Evolutionary conservation across 31 red algal genomes (phyloP).

Genomic region (Porphyra umbilicalis): DNA sequence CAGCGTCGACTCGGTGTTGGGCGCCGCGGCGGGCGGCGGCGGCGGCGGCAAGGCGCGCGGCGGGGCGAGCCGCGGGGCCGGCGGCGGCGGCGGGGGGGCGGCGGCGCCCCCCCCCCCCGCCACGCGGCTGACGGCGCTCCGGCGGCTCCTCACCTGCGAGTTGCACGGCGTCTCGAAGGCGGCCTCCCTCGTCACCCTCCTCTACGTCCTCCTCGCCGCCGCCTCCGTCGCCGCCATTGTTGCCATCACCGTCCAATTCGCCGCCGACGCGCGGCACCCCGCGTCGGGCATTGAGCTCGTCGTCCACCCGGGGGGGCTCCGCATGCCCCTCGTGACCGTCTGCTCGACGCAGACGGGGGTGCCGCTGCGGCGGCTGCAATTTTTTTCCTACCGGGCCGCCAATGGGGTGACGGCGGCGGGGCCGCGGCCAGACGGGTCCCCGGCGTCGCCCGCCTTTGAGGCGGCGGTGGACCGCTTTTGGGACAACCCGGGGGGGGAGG

Average conservation of each 20-base stretch:
- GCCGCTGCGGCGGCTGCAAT: conserved; percentile 23
- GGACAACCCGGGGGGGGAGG: conserved; percentile 33
- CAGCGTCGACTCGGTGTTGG: neutral
- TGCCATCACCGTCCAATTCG: conserved; percentile 22
- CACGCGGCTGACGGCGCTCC: neutral
- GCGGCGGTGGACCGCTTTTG: conserved; percentile 29
- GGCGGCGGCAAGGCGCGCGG: neutral
- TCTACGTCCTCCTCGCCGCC: conserved; percentile 23
- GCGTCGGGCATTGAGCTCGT: conserved; percentile 9
- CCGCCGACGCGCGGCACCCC: conserved; percentile 2
- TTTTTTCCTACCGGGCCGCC: conserved; percentile 25
- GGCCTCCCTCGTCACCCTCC: neutral
- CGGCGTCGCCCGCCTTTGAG: neutral
- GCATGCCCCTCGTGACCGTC: conserved; percentile 23
- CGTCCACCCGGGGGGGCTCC: neutral
- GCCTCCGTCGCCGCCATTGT: conserved; percentile 15
- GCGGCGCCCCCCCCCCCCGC: neutral
- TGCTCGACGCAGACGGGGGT: conserved; percentile 27
- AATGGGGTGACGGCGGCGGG: neutral
- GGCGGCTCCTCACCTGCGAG: neutral
- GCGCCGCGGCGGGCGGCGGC: neutral
- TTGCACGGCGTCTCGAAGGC: neutral
- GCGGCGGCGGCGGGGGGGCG: neutral
- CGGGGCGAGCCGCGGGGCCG: neutral
- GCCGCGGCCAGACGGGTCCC: neutral